Percentiles rank a stretch among this genome's conserved stretches.
Conservation (phyloP, 192 early-diverging fungal genomes). For the Jimgerdemannia lactiflua region DNA sequence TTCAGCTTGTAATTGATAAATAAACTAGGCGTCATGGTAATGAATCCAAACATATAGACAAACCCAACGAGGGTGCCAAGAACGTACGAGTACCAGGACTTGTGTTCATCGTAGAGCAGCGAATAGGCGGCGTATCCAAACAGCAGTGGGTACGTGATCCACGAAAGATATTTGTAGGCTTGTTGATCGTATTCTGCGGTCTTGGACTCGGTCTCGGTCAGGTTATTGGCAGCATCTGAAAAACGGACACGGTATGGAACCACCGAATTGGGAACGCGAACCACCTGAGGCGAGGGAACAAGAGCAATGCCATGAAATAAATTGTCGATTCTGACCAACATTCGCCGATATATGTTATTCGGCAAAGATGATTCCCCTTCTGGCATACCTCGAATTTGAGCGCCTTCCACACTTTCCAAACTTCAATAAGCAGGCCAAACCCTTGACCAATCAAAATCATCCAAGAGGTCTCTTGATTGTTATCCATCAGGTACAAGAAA, state of each 20-base stretch:
- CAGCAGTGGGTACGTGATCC: slow-evolving; percentile 73
- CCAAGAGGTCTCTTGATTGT: slow-evolving; percentile 73
- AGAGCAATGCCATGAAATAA: background rate
- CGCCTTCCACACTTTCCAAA: slow-evolving; percentile 90
- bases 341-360: background rate
- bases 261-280: slow-evolving; percentile 6
- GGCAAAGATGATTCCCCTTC: background rate
- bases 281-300: background rate
- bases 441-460: slow-evolving; percentile 85
- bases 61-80: slow-evolving; percentile 84
- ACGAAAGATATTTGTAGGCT: slow-evolving; percentile 84
- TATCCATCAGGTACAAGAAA: slow-evolving; percentile 85
- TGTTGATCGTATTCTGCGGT: slow-evolving; percentile 67
- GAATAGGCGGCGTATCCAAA: slow-evolving; percentile 81
- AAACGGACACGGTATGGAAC: slow-evolving; percentile 17
- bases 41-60: slow-evolving; percentile 85
- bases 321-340: too few relatives aligned
- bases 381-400: slow-evolving; percentile 61
- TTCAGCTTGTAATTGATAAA: slow-evolving; percentile 91
- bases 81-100: slow-evolving; percentile 91
- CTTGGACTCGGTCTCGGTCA: slow-evolving; percentile 49
- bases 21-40: slow-evolving; percentile 84
- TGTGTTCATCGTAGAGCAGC: slow-evolving; percentile 80
- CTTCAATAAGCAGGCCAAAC: slow-evolving; percentile 79
- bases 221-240: slow-evolving; percentile 19